Evolutionary conservation across 2,329 filamentous ascomycete species (phyloP).

Genomic region (Teratosphaeriaceae sp.): DNA sequence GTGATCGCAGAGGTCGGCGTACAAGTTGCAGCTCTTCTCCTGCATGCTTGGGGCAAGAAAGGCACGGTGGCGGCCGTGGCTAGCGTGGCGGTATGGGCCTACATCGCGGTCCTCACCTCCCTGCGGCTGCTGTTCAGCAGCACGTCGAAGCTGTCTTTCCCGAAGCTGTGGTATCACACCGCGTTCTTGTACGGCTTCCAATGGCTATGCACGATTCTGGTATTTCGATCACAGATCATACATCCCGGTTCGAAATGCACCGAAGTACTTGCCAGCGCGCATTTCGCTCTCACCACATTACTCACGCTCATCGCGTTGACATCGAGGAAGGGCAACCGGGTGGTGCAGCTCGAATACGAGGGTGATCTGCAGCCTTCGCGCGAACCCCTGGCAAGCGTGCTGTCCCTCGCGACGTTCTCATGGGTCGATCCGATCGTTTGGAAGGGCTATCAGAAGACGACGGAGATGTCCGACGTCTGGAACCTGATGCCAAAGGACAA

Average conservation of each 20-base stretch:
- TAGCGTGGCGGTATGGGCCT: constrained; percentile 70
- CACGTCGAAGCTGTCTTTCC: constrained; percentile 56
- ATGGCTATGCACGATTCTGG: constrained; percentile 68
- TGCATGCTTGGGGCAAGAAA: constrained; percentile 48
- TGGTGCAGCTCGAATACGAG: constrained; percentile 82
- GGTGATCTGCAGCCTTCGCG: constrained; percentile 78
- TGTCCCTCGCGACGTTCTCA: constrained; percentile 79
- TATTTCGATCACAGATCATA: constrained; percentile 81
- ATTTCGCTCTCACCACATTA: constrained; percentile 69
- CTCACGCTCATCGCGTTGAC: constrained; percentile 70
- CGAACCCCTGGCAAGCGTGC: constrained; percentile 79
- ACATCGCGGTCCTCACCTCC: constrained; percentile 66
- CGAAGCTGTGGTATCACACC: constrained; percentile 87
- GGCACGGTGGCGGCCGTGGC: constrained; percentile 57
- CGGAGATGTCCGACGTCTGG: constrained; percentile 85
- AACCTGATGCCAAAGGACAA: constrained; percentile 85
- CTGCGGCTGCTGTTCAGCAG: constrained; percentile 62
- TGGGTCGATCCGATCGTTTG: constrained; percentile 90
- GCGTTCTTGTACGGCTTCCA: constrained; percentile 73
- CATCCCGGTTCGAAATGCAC: constrained; percentile 60
- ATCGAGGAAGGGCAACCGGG: constrained; percentile 87
- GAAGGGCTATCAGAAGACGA: constrained; percentile 77
- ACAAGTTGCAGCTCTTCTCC: constrained; percentile 58
- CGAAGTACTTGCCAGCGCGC: constrained; percentile 59
- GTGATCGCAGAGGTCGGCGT: constrained; percentile 65